Percentiles rank a stretch among this genome's conserved stretches.
phyloP scores from a whole-genome alignment of 192 early-diverging fungal genomes.

The Rhizophagus clarus region DNA sequence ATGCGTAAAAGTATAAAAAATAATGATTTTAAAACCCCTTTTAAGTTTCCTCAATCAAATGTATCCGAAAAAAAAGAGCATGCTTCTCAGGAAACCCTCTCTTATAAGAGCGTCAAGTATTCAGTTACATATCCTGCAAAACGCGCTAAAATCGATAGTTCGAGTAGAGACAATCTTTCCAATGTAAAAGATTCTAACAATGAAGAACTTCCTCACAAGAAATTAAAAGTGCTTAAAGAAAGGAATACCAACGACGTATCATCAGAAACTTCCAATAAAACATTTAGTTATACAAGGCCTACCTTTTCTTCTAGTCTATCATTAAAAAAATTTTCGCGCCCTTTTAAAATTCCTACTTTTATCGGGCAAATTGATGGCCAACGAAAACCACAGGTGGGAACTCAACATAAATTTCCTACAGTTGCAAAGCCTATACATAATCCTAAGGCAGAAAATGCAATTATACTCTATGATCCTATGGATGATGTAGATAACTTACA shows the following conservation, averaged over 20 bases:
- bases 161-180: background rate
- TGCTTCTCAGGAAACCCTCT: background rate
- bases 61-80: no score
- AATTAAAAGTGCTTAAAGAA: background rate
- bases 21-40: background rate
- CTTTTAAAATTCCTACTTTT: constrained; percentile 48
- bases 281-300: no score
- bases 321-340: background rate
- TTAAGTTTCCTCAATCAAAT: background rate
- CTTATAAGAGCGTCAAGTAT: background rate
- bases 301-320: background rate
- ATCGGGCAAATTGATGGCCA: constrained; percentile 30
- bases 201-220: background rate
- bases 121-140: background rate
- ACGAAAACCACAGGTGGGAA: constrained; percentile 20
- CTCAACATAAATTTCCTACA: constrained; percentile 19
- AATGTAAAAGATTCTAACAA: background rate
- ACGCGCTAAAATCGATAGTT: background rate
- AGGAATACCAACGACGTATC: background rate
- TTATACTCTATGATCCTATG: constrained; percentile 82
- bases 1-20: constrained; percentile 1
- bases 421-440: constrained; percentile 74
- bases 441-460: constrained; percentile 78
- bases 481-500: constrained; percentile 36
- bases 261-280: background rate